phyloP scores from a whole-genome alignment of 768 basidiomycete species.

The Amanita exitialis region DNA sequence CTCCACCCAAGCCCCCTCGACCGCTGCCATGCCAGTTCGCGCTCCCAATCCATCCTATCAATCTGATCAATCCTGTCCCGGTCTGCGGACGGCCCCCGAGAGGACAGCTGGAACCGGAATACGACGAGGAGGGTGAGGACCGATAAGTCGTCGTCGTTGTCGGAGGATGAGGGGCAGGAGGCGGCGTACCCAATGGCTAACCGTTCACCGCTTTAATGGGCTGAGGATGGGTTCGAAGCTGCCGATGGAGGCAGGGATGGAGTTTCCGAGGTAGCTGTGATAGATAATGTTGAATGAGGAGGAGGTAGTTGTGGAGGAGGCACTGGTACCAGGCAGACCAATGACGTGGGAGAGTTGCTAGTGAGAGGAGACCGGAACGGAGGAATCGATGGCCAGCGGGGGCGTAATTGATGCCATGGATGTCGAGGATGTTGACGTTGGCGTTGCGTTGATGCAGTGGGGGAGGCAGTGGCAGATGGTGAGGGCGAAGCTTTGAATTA shows the following conservation, averaged over 20 bases:
- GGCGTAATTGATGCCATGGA: too few relatives aligned
- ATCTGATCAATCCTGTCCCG: conserved; percentile 11
- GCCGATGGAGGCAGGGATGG: too few relatives aligned
- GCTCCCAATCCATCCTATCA: conserved; percentile 34
- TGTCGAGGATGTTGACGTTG: not conserved
- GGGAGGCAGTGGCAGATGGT: conserved; percentile 8
- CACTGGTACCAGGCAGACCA: not conserved
- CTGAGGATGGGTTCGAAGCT: conserved; percentile 14
- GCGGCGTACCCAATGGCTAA: conserved; percentile 1
- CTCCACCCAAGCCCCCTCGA: conserved; percentile 24
- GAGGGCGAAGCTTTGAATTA: conserved; percentile 24
- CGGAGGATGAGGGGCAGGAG: not conserved
- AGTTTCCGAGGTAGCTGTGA: too few relatives aligned
- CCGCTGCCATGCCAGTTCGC: conserved; percentile 25
- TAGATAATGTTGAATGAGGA: too few relatives aligned
- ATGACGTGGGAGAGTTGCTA: not conserved
- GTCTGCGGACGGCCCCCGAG: conserved; percentile 43
- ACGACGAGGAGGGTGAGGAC: too few relatives aligned
- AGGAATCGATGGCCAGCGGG: conserved; percentile 1
- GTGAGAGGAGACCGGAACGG: not conserved
- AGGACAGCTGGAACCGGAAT: conserved; percentile 22
- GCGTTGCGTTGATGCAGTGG: not conserved
- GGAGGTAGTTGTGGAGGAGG: not conserved
- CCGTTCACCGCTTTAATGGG: conserved; percentile 8
- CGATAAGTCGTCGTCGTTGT: too few relatives aligned